A percentile compares a stretch with the other conserved stretches of the same genome.
phyloP scores from a whole-genome alignment of 345 rosid genomes.

The Lenwebbia sp. region DNA sequence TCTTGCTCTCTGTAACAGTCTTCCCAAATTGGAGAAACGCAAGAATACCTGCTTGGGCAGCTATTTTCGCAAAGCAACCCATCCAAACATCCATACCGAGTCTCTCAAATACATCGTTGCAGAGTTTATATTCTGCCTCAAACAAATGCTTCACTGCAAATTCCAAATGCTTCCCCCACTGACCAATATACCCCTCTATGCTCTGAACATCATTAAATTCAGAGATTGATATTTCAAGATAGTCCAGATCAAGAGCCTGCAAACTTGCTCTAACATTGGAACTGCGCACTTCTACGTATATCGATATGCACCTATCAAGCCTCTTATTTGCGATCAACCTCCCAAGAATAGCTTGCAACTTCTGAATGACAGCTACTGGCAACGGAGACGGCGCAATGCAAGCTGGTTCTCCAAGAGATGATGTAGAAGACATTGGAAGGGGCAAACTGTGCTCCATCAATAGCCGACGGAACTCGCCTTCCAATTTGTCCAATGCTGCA shows the following conservation, averaged over 20 bases:
- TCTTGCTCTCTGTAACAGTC: constrained; percentile 87
- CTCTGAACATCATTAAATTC: constrained; percentile 87
- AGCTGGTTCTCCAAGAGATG: constrained; percentile 48
- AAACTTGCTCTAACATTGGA: constrained; percentile 86
- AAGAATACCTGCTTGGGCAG: constrained; percentile 93
- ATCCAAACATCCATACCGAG: constrained; percentile 77
- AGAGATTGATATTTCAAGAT: constrained; percentile 79
- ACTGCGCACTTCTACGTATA: constrained; percentile 88
- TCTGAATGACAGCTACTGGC: constrained; percentile 78
- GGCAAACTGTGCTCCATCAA: constrained; percentile 83
- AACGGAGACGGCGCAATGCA: constrained; percentile 85
- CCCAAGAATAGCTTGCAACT: constrained; percentile 86
- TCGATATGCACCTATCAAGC: constrained; percentile 65
- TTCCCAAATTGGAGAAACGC: constrained; percentile 94
- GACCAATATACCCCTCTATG: constrained; percentile 75
- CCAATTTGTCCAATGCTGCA: constrained; percentile 77
- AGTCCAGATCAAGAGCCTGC: constrained; percentile 84
- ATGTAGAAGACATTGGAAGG: constrained; percentile 71
- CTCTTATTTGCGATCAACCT: constrained; percentile 78
- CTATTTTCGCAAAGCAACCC: constrained; percentile 94
- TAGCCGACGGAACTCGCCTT: constrained; percentile 61
- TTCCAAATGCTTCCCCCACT: constrained; percentile 97
- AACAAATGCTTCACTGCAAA: constrained; percentile 97
- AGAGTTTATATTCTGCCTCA: constrained; percentile 91
- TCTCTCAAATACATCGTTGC: constrained; percentile 92